Base-by-base conservation (phyloP, 2,329 filamentous ascomycete species). In the Trichoderma cornu-damae region DNA sequence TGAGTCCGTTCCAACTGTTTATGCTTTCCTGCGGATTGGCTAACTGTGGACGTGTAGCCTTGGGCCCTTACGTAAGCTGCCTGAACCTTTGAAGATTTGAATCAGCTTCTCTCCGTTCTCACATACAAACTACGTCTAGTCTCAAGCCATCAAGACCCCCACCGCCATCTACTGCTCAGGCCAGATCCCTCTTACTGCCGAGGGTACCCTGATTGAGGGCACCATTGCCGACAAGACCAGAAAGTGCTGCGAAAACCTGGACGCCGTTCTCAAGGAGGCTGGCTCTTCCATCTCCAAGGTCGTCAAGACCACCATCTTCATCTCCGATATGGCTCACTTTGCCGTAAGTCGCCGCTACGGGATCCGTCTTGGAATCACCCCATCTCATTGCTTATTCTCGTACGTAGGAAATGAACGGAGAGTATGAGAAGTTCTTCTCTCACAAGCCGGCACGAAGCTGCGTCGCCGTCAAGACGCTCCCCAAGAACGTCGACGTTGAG, bases 291-390 rank as follows among this genome's bases (percentile, higher is more conserved):
- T 97, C 59, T 75, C 83, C 62, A 89, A 86, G 73, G 87, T 96
- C 46, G 89, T 96, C 76, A 96, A 96, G 82, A 88, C 91, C 66
- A 90, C 86, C 70, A 87, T 96, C 69, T 97, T 96, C 81, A 77
- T 97, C 61, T 87, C 88, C 50, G 88, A 95, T 74, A 97, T 97
- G 93, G 83, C 80, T 62, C 81, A 94, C 75, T 97, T 97, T 70
- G 85, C 82, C 49, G 79, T 81, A 68, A 64, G 78, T 70, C 8
- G 4, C 5, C 18, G 4, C 11, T n/a, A 8, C 5, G 3, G 5
- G 8, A 24, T 12, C 9, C 3, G 11, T 42, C n/a, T n/a, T 11
- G 7, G 47, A 2, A 22, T 47, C 7, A 42, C 14, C 3, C 3
- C 9, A 35, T 49, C 26, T 30, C 14, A 30, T 24, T 5, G n/a